phyloP scores from a whole-genome alignment of 495 filamentous ascomycete species.

The Aspergillus ostianus region DNA sequence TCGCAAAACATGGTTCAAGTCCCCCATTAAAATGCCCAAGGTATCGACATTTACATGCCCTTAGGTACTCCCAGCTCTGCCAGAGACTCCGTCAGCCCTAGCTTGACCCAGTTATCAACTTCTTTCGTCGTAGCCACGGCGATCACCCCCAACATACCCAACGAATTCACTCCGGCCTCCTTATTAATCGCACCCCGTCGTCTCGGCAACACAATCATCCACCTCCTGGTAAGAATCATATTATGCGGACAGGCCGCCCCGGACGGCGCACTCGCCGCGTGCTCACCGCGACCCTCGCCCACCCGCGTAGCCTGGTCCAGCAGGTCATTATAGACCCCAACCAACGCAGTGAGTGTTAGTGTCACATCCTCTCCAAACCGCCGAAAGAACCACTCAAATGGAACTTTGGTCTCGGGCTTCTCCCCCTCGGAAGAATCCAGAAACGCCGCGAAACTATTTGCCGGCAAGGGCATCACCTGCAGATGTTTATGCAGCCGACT shows the following conservation, averaged over 20 bases:
- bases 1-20: no score
- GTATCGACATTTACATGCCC: neutral
- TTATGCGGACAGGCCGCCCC: constrained; percentile 35
- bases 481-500: constrained; percentile 46
- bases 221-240: constrained; percentile 34
- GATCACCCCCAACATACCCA: constrained; percentile 41
- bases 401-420: neutral
- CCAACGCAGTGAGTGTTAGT: constrained; percentile 1
- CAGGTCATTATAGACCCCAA: constrained; percentile 23
- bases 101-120: constrained; percentile 30
- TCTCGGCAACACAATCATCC: constrained; percentile 42
- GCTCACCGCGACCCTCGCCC: constrained; percentile 3
- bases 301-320: constrained; percentile 25
- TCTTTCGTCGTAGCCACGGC: constrained; percentile 30
- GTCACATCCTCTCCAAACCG: constrained; percentile 1
- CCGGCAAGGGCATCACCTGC: constrained; percentile 34
- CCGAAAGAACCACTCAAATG: constrained; percentile 13
- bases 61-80: constrained; percentile 21
- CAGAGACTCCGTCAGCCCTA: constrained; percentile 24
- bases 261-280: constrained; percentile 2
- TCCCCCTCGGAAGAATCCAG: constrained; percentile 10
- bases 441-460: constrained; percentile 17
- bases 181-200: constrained; percentile 16
- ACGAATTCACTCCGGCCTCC: constrained; percentile 33
- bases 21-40: no score